Evolutionary conservation across 106 monocot species (phyloP).

Genomic region (Posidonia australis): DNA sequence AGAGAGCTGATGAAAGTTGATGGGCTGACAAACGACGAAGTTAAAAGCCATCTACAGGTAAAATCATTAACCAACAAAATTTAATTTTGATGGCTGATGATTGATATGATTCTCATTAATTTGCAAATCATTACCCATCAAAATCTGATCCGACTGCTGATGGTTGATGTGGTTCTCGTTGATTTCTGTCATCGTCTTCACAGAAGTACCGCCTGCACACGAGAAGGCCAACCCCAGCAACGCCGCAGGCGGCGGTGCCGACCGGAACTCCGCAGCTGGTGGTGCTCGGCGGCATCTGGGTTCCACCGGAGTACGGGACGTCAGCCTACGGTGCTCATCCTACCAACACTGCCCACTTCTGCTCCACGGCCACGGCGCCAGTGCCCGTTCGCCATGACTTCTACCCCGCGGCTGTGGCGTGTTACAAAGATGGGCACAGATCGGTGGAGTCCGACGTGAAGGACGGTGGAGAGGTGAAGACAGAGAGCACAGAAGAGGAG

Average conservation of each 20-base stretch:
- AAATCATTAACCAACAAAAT: neutral
- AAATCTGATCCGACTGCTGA: neutral
- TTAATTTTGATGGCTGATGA: neutral
- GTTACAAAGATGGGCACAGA: neutral
- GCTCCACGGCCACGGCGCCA: constrained; percentile 5
- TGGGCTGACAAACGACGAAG: constrained; percentile 94
- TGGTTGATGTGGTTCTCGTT: neutral
- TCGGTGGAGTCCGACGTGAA: constrained; percentile 25
- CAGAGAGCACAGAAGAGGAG: constrained; percentile 63
- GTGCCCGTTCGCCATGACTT: constrained; percentile 31
- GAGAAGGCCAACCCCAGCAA: constrained; percentile 50
- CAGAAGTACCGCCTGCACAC: constrained; percentile 93
- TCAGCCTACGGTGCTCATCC: constrained; percentile 45
- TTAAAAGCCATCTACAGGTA: constrained; percentile 98
- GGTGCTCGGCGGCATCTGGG: constrained; percentile 89
- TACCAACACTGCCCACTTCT: constrained; percentile 41
- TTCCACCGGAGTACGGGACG: constrained; percentile 74
- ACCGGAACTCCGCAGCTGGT: constrained; percentile 50
- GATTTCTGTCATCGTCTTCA: neutral
- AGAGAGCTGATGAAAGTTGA: constrained; percentile 97
- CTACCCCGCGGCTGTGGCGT: constrained; percentile 21
- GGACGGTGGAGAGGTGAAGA: constrained; percentile 27
- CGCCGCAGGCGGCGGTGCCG: constrained; percentile 12
- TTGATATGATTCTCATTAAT: too few species aligned
- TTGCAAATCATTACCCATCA: neutral